phyloP scores from a whole-genome alignment of 2,329 filamentous ascomycete species.

The Arthroderma sp. region DNA sequence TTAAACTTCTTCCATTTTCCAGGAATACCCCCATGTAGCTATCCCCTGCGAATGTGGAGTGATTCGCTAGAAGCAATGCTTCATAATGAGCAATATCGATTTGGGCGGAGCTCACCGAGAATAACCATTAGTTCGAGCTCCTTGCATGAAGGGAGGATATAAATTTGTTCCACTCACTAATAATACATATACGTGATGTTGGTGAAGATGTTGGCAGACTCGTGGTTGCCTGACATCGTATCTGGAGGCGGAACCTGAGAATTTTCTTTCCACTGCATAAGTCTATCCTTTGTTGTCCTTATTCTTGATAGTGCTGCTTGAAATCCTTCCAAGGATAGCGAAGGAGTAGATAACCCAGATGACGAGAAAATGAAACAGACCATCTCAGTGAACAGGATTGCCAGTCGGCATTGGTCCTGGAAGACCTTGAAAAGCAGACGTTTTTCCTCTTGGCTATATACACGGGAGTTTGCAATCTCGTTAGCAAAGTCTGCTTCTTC shows the following conservation, averaged over 20 bases:
- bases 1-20: conserved; percentile 25
- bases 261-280: conserved; percentile 30
- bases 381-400: conserved; percentile 36
- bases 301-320: conserved; percentile 12
- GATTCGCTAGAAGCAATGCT: conserved; percentile 31
- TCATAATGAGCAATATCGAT: conserved; percentile 37
- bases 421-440: conserved; percentile 32
- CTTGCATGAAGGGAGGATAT: neutral
- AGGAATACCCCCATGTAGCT: conserved; percentile 27
- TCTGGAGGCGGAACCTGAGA: conserved; percentile 13
- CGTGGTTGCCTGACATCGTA: conserved; percentile 17
- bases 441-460: conserved; percentile 37
- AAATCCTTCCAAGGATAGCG: conserved; percentile 8
- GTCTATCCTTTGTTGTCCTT: conserved; percentile 23
- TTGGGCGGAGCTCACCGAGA: conserved; percentile 25
- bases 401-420: conserved; percentile 35
- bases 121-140: neutral
- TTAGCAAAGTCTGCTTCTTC: conserved; percentile 33
- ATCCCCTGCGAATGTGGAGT: conserved; percentile 21
- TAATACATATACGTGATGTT: conserved; percentile 42
- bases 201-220: conserved; percentile 34
- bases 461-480: conserved; percentile 33
- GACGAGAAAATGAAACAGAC: conserved; percentile 33
- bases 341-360: conserved; percentile 8
- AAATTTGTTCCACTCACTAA: conserved; percentile 25